Evolutionary conservation across 2,329 filamentous ascomycete species (phyloP).

Genomic region (Coniella lustricola): DNA sequence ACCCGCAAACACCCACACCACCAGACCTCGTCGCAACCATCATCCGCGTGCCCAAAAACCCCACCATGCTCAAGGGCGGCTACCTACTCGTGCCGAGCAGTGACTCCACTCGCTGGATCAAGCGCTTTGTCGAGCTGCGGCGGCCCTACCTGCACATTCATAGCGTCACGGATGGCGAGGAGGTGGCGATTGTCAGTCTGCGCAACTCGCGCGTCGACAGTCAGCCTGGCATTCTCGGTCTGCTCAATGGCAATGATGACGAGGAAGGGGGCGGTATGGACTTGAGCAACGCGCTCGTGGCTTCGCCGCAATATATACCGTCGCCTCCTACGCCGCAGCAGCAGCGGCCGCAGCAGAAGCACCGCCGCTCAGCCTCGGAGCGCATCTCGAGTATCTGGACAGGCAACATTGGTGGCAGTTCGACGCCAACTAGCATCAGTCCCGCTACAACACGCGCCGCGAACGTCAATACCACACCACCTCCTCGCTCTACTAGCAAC

Average conservation of each 20-base stretch:
- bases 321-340: conserved; percentile 19
- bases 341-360: conserved; percentile 33
- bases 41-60: conserved; percentile 72
- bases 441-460: too few relatives aligned
- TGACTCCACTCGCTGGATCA: conserved; percentile 77
- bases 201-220: conserved; percentile 88
- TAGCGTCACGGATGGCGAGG: conserved; percentile 76
- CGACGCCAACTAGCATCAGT: too few relatives aligned
- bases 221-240: conserved; percentile 74
- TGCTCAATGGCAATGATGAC: conserved; percentile 46
- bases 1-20: conserved; percentile 37
- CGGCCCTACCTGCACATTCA: conserved; percentile 90
- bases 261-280: conserved; percentile 21
- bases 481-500: conserved; percentile 23
- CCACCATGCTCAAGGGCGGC: conserved; percentile 73
- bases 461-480: too few relatives aligned
- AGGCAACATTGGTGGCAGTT: conserved; percentile 27
- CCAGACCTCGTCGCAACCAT: conserved; percentile 70
- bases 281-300: conserved; percentile 11
- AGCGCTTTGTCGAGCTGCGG: conserved; percentile 86
- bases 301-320: conserved; percentile 9
- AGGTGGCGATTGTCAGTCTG: conserved; percentile 82
- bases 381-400: conserved; percentile 51
- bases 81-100: conserved; percentile 81
- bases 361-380: conserved; percentile 44